Percentiles rank a stretch among this genome's conserved stretches.
These are phyloP conservation scores for Kodamaea jinghongensis DNA, from an alignment of 805 yeast genomes.

Conservation along the genomic window DNA sequence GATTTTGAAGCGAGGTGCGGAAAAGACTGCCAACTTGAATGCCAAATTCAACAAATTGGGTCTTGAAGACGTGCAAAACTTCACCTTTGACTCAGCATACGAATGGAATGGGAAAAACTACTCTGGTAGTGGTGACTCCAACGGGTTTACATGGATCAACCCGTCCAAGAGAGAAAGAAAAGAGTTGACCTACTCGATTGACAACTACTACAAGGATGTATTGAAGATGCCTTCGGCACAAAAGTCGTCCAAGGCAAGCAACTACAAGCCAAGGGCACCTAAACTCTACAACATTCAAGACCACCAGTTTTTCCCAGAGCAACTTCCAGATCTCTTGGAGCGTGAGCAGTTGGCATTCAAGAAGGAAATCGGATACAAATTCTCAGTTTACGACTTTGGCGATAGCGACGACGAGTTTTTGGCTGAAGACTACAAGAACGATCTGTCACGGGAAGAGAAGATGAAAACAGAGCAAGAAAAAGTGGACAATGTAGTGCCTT, in stretches of 20 bases:
- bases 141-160: constrained; percentile 60
- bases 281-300: constrained; percentile 64
- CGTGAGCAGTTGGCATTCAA: constrained; percentile 66
- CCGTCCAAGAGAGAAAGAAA: constrained; percentile 75
- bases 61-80: constrained; percentile 88
- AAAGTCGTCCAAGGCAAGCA: constrained; percentile 4
- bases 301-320: constrained; percentile 68
- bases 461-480: constrained; percentile 49
- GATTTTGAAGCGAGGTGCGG: constrained; percentile 76
- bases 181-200: constrained; percentile 75
- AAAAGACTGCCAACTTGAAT: constrained; percentile 74
- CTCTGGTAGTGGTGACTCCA: constrained; percentile 18
- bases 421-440: constrained; percentile 46
- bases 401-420: constrained; percentile 49
- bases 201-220: constrained; percentile 72
- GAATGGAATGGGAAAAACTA: constrained; percentile 93
- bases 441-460: constrained; percentile 32
- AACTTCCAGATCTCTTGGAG: constrained; percentile 50
- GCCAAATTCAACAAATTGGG: constrained; percentile 84
- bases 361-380: constrained; percentile 56
- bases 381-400: constrained; percentile 59
- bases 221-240: constrained; percentile 35
- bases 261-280: constrained; percentile 51
- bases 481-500: constrained; percentile 54
- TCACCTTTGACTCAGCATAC: constrained; percentile 86